Percentiles rank a stretch among this genome's conserved stretches.
These are phyloP conservation scores for Cladosporium sp. DNA, from an alignment of 2,329 filamentous ascomycete species.

Conservation along the genomic window DNA sequence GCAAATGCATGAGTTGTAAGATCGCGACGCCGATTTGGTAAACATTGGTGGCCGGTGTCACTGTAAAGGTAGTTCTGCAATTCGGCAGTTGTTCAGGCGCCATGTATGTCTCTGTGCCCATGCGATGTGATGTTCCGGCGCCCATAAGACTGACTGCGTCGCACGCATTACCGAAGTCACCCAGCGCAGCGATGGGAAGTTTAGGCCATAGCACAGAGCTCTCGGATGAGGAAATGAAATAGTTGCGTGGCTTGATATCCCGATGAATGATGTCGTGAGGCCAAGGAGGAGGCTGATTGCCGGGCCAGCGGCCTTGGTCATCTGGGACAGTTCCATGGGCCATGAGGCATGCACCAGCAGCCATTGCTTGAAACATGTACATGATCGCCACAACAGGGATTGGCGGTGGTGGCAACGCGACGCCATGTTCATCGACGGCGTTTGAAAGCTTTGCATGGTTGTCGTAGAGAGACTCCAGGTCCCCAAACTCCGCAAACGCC, in stretches of 20 bases:
- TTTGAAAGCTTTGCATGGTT: neutral
- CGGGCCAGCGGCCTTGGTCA: constrained; percentile 1
- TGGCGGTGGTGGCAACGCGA: neutral
- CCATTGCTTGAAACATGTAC: constrained; percentile 8
- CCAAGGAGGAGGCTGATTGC: neutral
- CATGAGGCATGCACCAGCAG: constrained; percentile 13
- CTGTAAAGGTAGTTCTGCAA: no score
- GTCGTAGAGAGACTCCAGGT: neutral
- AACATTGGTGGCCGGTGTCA: neutral
- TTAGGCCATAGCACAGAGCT: neutral
- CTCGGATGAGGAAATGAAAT: neutral
- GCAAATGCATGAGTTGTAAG: neutral
- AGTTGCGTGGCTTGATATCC: constrained; percentile 9
- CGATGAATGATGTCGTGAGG: constrained; percentile 1
- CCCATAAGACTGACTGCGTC: neutral
- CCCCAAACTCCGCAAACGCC: constrained; percentile 6
- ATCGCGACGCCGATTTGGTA: constrained; percentile 1
- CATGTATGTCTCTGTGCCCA: neutral
- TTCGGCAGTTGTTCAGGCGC: constrained; percentile 2
- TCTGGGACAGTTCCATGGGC: constrained; percentile 2
- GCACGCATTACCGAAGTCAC: constrained; percentile 3
- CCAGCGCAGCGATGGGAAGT: neutral
- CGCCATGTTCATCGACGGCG: neutral
- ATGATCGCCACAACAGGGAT: neutral
- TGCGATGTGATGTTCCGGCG: neutral